Base-by-base conservation (phyloP, 2,329 filamentous ascomycete species). In the Pseudocercospora eumusae region DNA sequence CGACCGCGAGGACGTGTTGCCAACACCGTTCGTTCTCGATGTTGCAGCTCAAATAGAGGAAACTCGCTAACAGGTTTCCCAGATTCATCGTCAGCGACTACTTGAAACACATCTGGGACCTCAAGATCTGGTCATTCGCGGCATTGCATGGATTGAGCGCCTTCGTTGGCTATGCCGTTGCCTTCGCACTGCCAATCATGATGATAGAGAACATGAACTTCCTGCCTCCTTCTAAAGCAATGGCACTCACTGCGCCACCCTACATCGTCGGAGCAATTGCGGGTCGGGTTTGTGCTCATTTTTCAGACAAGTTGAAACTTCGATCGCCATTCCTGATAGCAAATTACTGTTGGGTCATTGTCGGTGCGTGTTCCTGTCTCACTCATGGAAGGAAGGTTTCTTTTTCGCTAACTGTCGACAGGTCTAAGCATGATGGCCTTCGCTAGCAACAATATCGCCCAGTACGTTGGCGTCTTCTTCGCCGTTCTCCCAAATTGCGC, bases 121-220 rank as follows among this genome's bases (percentile, higher is more conserved):
- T 77, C 57, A 84, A 84, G 64, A 76, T 84, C 56, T 84, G 82
- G 82, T 77, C 73, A 3, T 84, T 82, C 62, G 82, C 79, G 0
- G 61, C 82, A 70, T 79, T 83, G 54, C 83, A 81, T 72, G 79
- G 80, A 77, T 84, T 84, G 74, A 84, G 84, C 1, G 91, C 89
- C 0, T 89, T 88, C 10, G 83, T 89, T 56, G 83, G 83, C 2
- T 93, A 93, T 73, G 86, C 89, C 0, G 83, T 93, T 7, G 88
- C 89, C 1, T 93, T 89, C 75, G 93, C 93, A 72, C 77, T 93
- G 4, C 90, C 91, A 8, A 84, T 93, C 70, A 90, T 95, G 68
- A 84, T 96, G 9, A 70, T 71, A 3, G 66, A 75, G 10, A 81
- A 81, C 20, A 84, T 93, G 80, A 83, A 84, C 13, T 93, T 90